A percentile compares a stretch with the other conserved stretches of the same genome.
Evolutionary conservation across 495 filamentous ascomycete genomes (phyloP).

Genomic region (Neurospora pannonica): DNA sequence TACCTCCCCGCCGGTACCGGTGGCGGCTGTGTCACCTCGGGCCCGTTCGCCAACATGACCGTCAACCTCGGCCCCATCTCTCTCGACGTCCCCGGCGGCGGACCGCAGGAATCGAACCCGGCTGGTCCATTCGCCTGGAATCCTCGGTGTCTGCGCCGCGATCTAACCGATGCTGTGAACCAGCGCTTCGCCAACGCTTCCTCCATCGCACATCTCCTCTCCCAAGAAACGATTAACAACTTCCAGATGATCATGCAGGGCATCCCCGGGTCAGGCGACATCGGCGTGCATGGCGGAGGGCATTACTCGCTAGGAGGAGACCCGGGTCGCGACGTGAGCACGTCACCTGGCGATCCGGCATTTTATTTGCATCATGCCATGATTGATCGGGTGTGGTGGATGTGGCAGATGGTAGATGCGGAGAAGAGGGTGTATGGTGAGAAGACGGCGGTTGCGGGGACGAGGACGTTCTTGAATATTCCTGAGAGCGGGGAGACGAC

Average conservation of each 20-base stretch:
- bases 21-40: slow-evolving; percentile 54
- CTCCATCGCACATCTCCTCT: slow-evolving; percentile 27
- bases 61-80: slow-evolving; percentile 47
- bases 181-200: slow-evolving; percentile 38
- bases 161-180: slow-evolving; percentile 43
- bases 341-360: slow-evolving; percentile 52
- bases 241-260: slow-evolving; percentile 46
- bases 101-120: background rate
- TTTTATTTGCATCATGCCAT: slow-evolving; percentile 61
- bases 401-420: slow-evolving; percentile 48
- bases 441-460: slow-evolving; percentile 9
- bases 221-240: slow-evolving; percentile 32
- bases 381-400: slow-evolving; percentile 58
- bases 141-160: slow-evolving; percentile 55
- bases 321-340: slow-evolving; percentile 47
- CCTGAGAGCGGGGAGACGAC: slow-evolving; percentile 15
- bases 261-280: slow-evolving; percentile 36
- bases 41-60: slow-evolving; percentile 45
- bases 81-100: slow-evolving; percentile 3
- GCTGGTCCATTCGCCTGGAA: slow-evolving; percentile 31
- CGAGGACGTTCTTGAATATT: slow-evolving; percentile 15
- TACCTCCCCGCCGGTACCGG: slow-evolving; percentile 42
- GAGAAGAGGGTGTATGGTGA: slow-evolving; percentile 16
- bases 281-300: slow-evolving; percentile 55
- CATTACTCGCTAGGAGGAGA: slow-evolving; percentile 57